Evolutionary conservation across 441 rosid genomes (phyloP).

Genomic region (Daphne laureola): DNA sequence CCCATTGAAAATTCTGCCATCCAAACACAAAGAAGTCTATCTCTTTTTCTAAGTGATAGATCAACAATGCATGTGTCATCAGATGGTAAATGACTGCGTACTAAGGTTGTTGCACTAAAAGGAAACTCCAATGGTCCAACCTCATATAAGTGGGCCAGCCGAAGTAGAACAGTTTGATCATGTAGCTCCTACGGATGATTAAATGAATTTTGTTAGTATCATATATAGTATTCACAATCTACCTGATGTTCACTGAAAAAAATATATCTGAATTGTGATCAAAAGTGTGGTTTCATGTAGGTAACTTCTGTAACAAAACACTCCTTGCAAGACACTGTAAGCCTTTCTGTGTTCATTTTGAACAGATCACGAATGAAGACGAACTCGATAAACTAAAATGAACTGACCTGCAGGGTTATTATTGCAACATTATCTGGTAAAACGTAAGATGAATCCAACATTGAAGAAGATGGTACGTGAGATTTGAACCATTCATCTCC

Average conservation of each 20-base stretch:
- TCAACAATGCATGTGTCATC: no score
- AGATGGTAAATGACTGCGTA: not conserved
- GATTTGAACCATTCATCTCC: constrained; percentile 28
- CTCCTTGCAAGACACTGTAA: not conserved
- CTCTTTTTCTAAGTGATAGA: no score
- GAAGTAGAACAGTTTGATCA: constrained; percentile 38
- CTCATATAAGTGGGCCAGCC: constrained; percentile 56
- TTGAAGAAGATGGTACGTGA: constrained; percentile 34
- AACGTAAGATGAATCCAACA: constrained; percentile 45
- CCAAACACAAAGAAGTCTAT: no score
- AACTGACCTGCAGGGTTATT: constrained; percentile 34
- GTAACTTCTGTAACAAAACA: not conserved
- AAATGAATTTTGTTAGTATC: not conserved
- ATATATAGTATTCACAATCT: not conserved
- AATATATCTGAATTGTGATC: not conserved
- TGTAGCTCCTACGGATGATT: constrained; percentile 36
- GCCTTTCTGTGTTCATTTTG: not conserved
- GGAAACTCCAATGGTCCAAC: constrained; percentile 11
- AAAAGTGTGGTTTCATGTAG: not conserved
- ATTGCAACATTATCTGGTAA: constrained; percentile 48
- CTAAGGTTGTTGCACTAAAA: not conserved
- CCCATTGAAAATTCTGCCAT: no score
- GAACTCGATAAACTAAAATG: not conserved
- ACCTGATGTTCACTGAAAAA: not conserved
- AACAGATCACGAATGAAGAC: not conserved